Percentiles rank a stretch among this genome's conserved stretches.
Evolutionary conservation across 2,329 filamentous ascomycete genomes (phyloP).

Genomic region (Talaromyces sp.): DNA sequence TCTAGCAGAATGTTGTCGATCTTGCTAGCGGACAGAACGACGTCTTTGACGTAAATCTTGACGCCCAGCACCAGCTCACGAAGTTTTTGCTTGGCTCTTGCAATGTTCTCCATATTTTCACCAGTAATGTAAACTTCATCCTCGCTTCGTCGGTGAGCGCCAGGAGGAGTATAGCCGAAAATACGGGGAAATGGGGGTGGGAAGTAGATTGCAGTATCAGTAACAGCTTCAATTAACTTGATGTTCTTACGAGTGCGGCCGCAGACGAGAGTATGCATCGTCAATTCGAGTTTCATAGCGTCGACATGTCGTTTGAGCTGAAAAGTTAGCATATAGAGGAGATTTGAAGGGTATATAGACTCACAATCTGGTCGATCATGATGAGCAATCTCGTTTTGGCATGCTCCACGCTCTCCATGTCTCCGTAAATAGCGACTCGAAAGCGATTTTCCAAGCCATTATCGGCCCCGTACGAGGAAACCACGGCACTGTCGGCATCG

Average conservation of each 20-base stretch:
- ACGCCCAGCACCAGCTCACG: slow-evolving; percentile 78
- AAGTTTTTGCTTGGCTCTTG: slow-evolving; percentile 84
- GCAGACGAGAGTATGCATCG: slow-evolving; percentile 86
- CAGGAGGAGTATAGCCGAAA: slow-evolving; percentile 82
- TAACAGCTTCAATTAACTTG: slow-evolving; percentile 93
- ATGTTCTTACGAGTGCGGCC: slow-evolving; percentile 95
- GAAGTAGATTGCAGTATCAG: slow-evolving; percentile 96
- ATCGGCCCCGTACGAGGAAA: slow-evolving; percentile 71
- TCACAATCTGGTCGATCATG: slow-evolving; percentile 91
- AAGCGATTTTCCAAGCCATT: slow-evolving; percentile 82
- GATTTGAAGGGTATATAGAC: slow-evolving; percentile 9
- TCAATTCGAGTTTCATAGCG: slow-evolving; percentile 75
- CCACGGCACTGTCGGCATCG: slow-evolving; percentile 68
- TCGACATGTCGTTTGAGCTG: slow-evolving; percentile 64
- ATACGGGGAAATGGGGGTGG: slow-evolving; percentile 89
- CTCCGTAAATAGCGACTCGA: slow-evolving; percentile 90
- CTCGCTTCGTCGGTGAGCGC: slow-evolving; percentile 75
- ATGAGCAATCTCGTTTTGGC: slow-evolving; percentile 94
- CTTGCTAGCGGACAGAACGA: slow-evolving; percentile 83
- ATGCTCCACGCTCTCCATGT: slow-evolving; percentile 92
- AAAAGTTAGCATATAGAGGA: slow-evolving; percentile 14
- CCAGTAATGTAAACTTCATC: slow-evolving; percentile 95
- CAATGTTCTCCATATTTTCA: slow-evolving; percentile 77
- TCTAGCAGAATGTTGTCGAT: slow-evolving; percentile 91
- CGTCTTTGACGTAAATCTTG: slow-evolving; percentile 87